These are phyloP conservation scores for Arthrobotrys entomopaga DNA, from an alignment of 2,329 filamentous ascomycete genomes.

Conservation along the genomic window DNA sequence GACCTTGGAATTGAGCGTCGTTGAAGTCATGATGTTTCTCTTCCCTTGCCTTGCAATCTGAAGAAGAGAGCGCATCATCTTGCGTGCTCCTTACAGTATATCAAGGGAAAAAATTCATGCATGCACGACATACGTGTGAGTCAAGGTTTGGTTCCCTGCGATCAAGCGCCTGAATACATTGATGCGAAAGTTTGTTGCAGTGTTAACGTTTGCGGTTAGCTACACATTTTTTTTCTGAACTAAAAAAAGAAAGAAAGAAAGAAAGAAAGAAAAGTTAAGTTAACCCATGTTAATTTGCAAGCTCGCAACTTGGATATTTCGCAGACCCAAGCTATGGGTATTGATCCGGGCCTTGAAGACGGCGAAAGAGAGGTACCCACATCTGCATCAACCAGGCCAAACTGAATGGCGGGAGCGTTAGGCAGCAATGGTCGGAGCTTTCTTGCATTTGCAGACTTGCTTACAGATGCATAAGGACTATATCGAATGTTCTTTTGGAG, in stretches of 20 bases:
- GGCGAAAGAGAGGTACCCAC: slow-evolving; percentile 32
- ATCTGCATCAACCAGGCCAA: slow-evolving; percentile 31
- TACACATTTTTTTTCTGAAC: slow-evolving; percentile 7
- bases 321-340: slow-evolving; percentile 9
- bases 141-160: slow-evolving; percentile 10
- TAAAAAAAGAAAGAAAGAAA: too few relatives aligned
- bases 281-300: slow-evolving; percentile 5
- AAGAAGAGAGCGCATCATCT: slow-evolving; percentile 47
- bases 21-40: slow-evolving; percentile 53
- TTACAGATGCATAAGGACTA: slow-evolving; percentile 6
- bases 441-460: slow-evolving; percentile 17
- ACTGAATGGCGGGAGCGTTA: slow-evolving; percentile 26
- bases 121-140: slow-evolving; percentile 40
- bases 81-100: slow-evolving; percentile 21
- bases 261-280: too few relatives aligned
- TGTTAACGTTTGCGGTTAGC: slow-evolving; percentile 34
- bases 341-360: slow-evolving; percentile 7
- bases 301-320: not conserved
- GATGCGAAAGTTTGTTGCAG: slow-evolving; percentile 12
- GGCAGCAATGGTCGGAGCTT: slow-evolving; percentile 43
- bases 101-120: slow-evolving; percentile 15
- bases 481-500: slow-evolving; percentile 23
- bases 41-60: slow-evolving; percentile 33
- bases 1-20: slow-evolving; percentile 38
- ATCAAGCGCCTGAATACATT: too few relatives aligned